phyloP scores from a whole-genome alignment of 2,329 filamentous ascomycete species.

The Pyrenophora seminiperda region DNA sequence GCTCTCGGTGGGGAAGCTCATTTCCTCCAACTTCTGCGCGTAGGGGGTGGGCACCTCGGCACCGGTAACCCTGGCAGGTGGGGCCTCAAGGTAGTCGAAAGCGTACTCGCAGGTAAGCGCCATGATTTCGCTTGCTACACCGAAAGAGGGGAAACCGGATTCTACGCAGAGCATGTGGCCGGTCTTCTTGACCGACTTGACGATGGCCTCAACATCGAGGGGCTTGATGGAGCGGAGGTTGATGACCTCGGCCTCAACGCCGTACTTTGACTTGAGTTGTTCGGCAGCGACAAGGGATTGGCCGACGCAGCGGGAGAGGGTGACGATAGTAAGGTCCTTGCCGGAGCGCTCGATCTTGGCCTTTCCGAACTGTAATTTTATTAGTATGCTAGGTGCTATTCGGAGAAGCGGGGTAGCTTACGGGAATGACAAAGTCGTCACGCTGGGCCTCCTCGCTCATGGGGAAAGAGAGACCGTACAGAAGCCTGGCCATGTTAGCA shows the following conservation, averaged over 20 bases:
- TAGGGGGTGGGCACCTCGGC: constrained; percentile 98
- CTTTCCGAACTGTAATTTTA: constrained; percentile 73
- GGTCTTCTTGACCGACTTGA: constrained; percentile 99
- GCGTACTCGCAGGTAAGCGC: constrained; percentile 96
- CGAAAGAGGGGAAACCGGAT: constrained; percentile 94
- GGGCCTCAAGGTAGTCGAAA: constrained; percentile 96
- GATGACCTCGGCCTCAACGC: constrained; percentile 93
- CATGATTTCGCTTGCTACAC: constrained; percentile 89
- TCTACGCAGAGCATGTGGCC: constrained; percentile 88
- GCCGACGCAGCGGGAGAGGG: constrained; percentile 92
- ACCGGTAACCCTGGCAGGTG: constrained; percentile 91
- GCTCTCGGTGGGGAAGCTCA: constrained; percentile 90
- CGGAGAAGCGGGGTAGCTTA: constrained; percentile 33
- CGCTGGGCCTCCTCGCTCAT: constrained; percentile 97
- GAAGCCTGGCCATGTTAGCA: constrained; percentile 56
- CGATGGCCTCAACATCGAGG: constrained; percentile 89
- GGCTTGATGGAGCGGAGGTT: constrained; percentile 98
- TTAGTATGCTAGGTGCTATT: constrained; percentile 14
- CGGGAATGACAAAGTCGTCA: constrained; percentile 92
- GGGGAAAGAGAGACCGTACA: constrained; percentile 94
- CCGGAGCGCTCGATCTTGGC: constrained; percentile 97
- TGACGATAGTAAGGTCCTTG: constrained; percentile 95
- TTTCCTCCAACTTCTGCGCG: constrained; percentile 87
- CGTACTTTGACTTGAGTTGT: constrained; percentile 93
- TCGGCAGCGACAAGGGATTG: constrained; percentile 88